Conservation (phyloP, 1,139 yeast genomes). For the Hanseniaspora uvarum region DNA sequence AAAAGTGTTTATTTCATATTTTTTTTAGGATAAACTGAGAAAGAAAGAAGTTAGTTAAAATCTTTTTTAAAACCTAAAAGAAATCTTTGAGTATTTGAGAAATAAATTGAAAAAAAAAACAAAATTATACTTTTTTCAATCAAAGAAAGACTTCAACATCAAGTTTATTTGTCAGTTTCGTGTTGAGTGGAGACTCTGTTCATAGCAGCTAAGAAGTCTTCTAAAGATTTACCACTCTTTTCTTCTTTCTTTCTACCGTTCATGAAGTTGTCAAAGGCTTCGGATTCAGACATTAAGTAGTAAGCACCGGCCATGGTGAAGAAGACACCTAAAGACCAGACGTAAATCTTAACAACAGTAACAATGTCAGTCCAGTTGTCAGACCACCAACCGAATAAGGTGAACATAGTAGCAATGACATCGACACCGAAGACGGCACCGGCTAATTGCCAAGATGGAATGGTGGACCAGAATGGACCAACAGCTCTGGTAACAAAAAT, state of each 20-base stretch:
- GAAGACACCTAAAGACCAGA: slow-evolving; percentile 93
- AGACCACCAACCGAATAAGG: slow-evolving; percentile 95
- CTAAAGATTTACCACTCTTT: slow-evolving; percentile 68
- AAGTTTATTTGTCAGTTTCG: slow-evolving; percentile 45
- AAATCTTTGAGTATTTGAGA: not conserved
- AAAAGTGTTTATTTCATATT: not conserved
- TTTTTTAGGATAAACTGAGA: not conserved
- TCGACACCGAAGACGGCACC: slow-evolving; percentile 88
- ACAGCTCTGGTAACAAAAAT: slow-evolving; percentile 90
- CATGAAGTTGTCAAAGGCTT: slow-evolving; percentile 83
- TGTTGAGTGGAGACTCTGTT: slow-evolving; percentile 97
- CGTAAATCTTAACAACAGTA: slow-evolving; percentile 85
- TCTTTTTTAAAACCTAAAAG: not conserved
- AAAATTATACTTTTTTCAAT: not conserved
- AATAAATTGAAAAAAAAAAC: not conserved
- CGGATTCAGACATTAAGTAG: slow-evolving; percentile 82
- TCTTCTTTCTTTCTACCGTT: slow-evolving; percentile 76
- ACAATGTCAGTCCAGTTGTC: slow-evolving; percentile 96
- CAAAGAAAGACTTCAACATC: not conserved
- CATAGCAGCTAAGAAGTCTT: slow-evolving; percentile 94
- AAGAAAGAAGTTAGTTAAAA: not conserved
- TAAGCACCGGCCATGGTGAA: slow-evolving; percentile 94
- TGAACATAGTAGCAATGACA: slow-evolving; percentile 80
- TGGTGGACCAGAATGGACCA: slow-evolving; percentile 90
- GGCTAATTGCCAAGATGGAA: slow-evolving; percentile 89